Evolutionary conservation across 2,329 filamentous ascomycete genomes (phyloP), one percentile per base, ranked within the genome.

Genomic region (Colletotrichum sp.): DNA sequence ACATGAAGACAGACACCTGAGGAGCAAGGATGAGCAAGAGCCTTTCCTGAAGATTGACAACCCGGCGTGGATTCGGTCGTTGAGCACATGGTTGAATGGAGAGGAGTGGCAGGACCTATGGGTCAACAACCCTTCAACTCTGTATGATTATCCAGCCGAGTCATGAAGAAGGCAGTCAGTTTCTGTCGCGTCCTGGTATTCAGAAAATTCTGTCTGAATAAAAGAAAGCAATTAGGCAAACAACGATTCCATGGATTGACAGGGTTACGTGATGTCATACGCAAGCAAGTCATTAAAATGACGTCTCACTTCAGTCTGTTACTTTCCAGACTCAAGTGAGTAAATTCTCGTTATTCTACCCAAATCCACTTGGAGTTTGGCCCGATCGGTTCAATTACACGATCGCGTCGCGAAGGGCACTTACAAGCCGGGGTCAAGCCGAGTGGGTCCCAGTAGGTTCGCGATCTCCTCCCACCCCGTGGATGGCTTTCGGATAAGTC

Each of bases 281-380:
- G 36, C 6, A 39, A 8, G 3, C 36, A 39, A 39, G 36, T 39
- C 36, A 8, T 18, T 8, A 18, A 16, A 9, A 39, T 39, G 2
- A 36, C 13, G 6, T 36, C 6, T 36, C 1, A 2, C 8, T 36
- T 36, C 34, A 36, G 8, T 18, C 10, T 3, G 3, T 0, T 9
- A 39, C 7, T 39, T 39, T 39, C 4, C 8, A 18, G 8, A 18
- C 8, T 18, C 36, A 18, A 18, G 7, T 6, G 39, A 44, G 39
- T n/a, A n/a, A 44, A n/a, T 44, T 0, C 0, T 39, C 36, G 2
- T 39, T 2, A 0, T 44, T 44, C 39, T 44, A 1, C 2, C 0
- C 0, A 18, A 18, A n/a, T n/a, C 8, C 4, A 7, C 6, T 0
- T 34, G 18, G 8, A 12, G 18, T 49, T 49, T 49, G 18, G n/a